Base-by-base conservation (phyloP, 1,139 yeast species). In the Sugiyamaella pinicola region DNA sequence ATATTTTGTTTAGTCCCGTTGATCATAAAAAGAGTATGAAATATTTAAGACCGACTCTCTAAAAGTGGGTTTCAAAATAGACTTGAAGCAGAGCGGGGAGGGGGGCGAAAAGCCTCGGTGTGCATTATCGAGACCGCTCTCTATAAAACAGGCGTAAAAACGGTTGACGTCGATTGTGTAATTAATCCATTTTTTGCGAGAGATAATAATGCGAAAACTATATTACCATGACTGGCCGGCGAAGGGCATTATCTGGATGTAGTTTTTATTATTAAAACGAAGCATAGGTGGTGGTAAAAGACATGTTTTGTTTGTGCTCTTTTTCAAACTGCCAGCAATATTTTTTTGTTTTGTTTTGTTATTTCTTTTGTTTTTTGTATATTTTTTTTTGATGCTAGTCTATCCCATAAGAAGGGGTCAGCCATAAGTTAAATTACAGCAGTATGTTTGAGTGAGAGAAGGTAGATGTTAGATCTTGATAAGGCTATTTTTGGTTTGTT, bases 91-190 rank as follows among this genome's bases (percentile, higher is more conserved):
- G 17, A 13, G 35, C n/a, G n/a, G n/a, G n/a, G n/a, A n/a, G n/a
- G n/a, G n/a, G n/a, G n/a, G n/a, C n/a, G n/a, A n/a, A n/a, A n/a
- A n/a, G 8, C 13, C 17, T 8, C 10, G 12, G 39, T 18, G 42
- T 38, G 42, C 42, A 38, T 38, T 21, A 38, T 38, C 42, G 39
- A 35, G 21, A 17, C 39, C 15, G 21, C 39, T 9, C 9, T 19
- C 15, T 8, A 10, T 35, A 35, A 35, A 35, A 35, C 39, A 18
- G 40, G 17, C 42, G 29, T 38, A 38, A 38, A 38, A 38, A 38
- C 42, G 42, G 5, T 38, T 38, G 26, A 22, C 29, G 13, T 26
- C n/a, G 9, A 18, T 38, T 10, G 22, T 9, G 24, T 9, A 8
- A 7, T 12, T 38, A 19, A 38, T 22, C 26, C n/a, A 38, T 22